These are phyloP conservation scores for Pythium aquatile DNA, from an alignment of 352 stramenopile species.

Conservation along the genomic window DNA sequence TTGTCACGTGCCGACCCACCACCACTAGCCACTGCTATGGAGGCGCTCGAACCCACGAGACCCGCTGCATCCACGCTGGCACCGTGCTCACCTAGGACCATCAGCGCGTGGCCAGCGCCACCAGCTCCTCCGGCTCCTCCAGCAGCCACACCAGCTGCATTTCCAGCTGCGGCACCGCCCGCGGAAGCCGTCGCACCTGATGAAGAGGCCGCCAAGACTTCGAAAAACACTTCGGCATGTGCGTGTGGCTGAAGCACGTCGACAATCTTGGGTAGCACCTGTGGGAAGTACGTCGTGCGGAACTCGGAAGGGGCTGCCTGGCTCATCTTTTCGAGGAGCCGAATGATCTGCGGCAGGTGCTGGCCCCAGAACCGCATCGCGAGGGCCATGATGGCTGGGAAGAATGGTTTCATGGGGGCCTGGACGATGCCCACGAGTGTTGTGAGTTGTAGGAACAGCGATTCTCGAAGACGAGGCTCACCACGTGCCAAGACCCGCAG, in stretches of 20 bases:
- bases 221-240: slow-evolving; percentile 55
- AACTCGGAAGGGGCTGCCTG: slow-evolving; percentile 79
- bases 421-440: slow-evolving; percentile 95
- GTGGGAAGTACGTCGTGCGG: slow-evolving; percentile 80
- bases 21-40: background rate
- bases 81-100: slow-evolving; percentile 18
- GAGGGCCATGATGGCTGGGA: slow-evolving; percentile 95
- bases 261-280: slow-evolving; percentile 87
- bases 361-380: slow-evolving; percentile 96
- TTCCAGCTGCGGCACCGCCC: background rate
- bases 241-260: slow-evolving; percentile 75
- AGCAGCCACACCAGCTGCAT: background rate
- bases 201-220: slow-evolving; percentile 19
- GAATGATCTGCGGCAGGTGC: slow-evolving; percentile 95
- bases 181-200: slow-evolving; percentile 8
- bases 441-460: slow-evolving; percentile 96
- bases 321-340: slow-evolving; percentile 91
- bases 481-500: slow-evolving; percentile 91
- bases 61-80: slow-evolving; percentile 11
- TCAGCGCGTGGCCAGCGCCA: slow-evolving; percentile 18
- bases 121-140: slow-evolving; percentile 3
- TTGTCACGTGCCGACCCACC: slow-evolving; percentile 17
- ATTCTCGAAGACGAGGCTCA: slow-evolving; percentile 92
- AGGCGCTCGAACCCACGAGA: slow-evolving; percentile 3
- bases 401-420: slow-evolving; percentile 95